phyloP scores from a whole-genome alignment of 129 eudicot genomes.

The Artemisia argyi region DNA sequence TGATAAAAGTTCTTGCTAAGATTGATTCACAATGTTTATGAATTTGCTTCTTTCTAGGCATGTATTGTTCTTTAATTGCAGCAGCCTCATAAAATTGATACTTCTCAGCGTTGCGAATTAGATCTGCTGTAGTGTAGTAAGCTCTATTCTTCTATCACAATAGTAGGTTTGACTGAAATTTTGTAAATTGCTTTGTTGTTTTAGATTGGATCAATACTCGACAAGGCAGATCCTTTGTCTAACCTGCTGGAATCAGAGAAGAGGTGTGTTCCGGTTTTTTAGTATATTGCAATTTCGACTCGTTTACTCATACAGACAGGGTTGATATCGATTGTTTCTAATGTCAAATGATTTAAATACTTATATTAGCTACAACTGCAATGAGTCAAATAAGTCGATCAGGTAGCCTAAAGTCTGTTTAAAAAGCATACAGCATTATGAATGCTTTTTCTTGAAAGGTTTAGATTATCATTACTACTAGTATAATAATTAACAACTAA shows the following conservation, averaged over 20 bases:
- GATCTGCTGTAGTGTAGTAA: neutral
- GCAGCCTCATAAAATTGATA: neutral
- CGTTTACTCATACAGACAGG: neutral
- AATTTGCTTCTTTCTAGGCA: neutral
- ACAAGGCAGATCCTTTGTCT: constrained; percentile 20
- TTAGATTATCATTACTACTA: no score
- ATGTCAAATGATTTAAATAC: neutral
- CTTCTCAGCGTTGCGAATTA: neutral
- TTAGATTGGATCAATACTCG: constrained; percentile 36
- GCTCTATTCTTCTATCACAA: neutral
- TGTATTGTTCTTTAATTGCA: neutral
- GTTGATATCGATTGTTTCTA: neutral
- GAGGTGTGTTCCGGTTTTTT: constrained; percentile 25
- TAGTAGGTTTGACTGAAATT: neutral
- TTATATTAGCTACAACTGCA: neutral
- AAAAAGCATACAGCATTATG: neutral
- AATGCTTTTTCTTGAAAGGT: neutral
- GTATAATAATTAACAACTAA: no score
- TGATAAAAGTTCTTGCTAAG: neutral
- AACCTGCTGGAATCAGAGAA: constrained; percentile 28
- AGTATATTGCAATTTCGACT: neutral
- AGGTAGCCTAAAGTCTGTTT: neutral
- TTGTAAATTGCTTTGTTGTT: neutral
- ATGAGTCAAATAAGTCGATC: neutral
- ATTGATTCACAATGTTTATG: constrained; percentile 1